Base-by-base conservation (phyloP, 805 yeast genomes). In the Saccharomyces paradoxus region DNA sequence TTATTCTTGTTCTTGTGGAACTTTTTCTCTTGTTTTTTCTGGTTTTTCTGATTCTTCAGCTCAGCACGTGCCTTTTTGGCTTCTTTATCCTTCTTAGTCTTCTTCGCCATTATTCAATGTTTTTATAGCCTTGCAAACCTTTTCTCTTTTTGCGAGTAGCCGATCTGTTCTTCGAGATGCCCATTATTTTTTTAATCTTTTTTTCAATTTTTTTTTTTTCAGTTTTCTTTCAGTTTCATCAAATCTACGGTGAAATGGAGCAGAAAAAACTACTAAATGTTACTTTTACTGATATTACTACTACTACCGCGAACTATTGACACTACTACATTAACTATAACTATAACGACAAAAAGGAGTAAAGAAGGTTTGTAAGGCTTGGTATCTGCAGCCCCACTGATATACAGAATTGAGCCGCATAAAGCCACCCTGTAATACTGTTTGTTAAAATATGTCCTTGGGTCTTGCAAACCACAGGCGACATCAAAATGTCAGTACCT, bases 51-150 rank as follows among this genome's bases (percentile, higher is more conserved):
- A 57, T 80, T 82, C 74, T 92, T 92, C 59, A 81, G 89, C 41
- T 92, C 95, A 29, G 86, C 75, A 50, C 96, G 81, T 24, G 94
- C 95, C 78, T 89, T 90, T 71, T 89, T 89, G 62, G 96, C 89
- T 50, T 88, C 96, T 70, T 89, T 90, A 60, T 88, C 84, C 70
- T 89, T 88, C 73, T 89, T 89, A 58, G 78, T 84, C 69, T 81
- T 87, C 74, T 91, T 92, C 14, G 92, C 97, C 97, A 91, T 91
- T 14, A 37, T 8, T 9, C 12, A 17, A 37, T 4, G n/a, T 5
- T 37, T 9, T 17, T 17, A 8, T 1, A 17, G 44, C 13, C 24
- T 37, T 17, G 24, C 4, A 4, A 3, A 17, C 24, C 44, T 37
- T 13, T 37, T 17, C 12, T 37, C 22, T 17, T 37, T 24, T 10